Evolutionary conservation across 2,329 filamentous ascomycete species (phyloP).

Genomic region (Dendryphion nanum): DNA sequence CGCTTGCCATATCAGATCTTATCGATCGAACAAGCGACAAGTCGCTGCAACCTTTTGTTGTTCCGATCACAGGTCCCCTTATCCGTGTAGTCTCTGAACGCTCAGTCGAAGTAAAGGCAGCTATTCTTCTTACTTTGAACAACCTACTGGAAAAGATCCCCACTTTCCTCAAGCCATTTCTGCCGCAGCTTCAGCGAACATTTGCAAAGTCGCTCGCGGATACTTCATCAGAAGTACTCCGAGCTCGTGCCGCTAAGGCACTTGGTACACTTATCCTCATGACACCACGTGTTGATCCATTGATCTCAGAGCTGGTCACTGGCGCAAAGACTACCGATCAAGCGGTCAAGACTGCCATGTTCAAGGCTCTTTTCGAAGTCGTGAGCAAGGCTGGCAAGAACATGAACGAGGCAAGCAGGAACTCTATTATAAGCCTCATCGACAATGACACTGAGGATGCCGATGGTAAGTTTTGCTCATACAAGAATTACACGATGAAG

Average conservation of each 20-base stretch:
- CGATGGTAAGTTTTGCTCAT: slow-evolving; percentile 53
- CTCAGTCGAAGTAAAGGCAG: slow-evolving; percentile 92
- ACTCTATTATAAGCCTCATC: slow-evolving; percentile 83
- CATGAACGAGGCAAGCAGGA: slow-evolving; percentile 88
- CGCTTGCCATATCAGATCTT: slow-evolving; percentile 91
- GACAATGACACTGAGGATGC: slow-evolving; percentile 77
- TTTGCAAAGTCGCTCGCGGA: slow-evolving; percentile 96
- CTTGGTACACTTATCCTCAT: slow-evolving; percentile 93
- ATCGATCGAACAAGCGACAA: slow-evolving; percentile 88
- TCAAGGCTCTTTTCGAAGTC: slow-evolving; percentile 94
- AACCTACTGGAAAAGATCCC: slow-evolving; percentile 97
- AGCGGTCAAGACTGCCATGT: slow-evolving; percentile 91
- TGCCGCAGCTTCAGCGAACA: slow-evolving; percentile 93
- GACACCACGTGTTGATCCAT: slow-evolving; percentile 89
- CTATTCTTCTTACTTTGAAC: slow-evolving; percentile 90
- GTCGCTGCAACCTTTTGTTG: slow-evolving; percentile 90
- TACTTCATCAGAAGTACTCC: slow-evolving; percentile 82
- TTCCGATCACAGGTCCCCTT: slow-evolving; percentile 93
- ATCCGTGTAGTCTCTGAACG: slow-evolving; percentile 97
- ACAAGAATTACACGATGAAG: neutral
- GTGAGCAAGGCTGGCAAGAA: slow-evolving; percentile 91
- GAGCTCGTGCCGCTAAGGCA: slow-evolving; percentile 87
- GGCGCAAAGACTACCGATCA: slow-evolving; percentile 86
- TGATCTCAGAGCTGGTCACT: slow-evolving; percentile 90
- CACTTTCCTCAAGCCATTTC: slow-evolving; percentile 89